Conservation (phyloP, 306 rosid genomes). For the Medicago lupulina region DNA sequence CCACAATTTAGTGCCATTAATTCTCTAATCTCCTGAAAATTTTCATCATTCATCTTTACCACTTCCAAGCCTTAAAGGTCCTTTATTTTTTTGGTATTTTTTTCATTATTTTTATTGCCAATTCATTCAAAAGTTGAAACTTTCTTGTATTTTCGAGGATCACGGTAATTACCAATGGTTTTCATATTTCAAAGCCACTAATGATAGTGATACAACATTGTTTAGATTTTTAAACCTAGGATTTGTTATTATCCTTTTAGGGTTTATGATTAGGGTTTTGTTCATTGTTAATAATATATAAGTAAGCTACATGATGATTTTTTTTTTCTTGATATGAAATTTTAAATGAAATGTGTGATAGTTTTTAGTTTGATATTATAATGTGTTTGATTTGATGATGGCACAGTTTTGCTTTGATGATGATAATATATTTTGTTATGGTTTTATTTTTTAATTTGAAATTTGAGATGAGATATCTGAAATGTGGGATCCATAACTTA, state of each 20-base stretch:
- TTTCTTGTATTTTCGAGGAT: conserved; percentile 39
- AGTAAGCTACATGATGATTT: conserved; percentile 39
- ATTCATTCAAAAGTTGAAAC: conserved; percentile 32
- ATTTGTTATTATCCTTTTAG: background rate
- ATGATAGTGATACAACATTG: background rate
- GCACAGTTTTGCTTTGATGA: too few relatives aligned
- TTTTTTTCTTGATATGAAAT: background rate
- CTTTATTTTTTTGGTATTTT: background rate
- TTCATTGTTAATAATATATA: conserved; percentile 28
- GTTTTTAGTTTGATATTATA: conserved; percentile 24
- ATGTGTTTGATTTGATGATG: background rate
- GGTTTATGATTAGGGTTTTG: conserved; percentile 42
- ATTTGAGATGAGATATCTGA: conserved; percentile 7
- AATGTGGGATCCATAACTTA: conserved; percentile 14
- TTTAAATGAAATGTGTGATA: conserved; percentile 9
- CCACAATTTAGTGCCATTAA: conserved; percentile 16
- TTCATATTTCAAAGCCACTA: background rate
- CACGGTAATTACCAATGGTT: conserved; percentile 43
- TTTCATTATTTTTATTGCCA: conserved; percentile 31
- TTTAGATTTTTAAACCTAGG: background rate
- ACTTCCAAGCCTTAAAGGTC: conserved; percentile 1
- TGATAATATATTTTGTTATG: background rate
- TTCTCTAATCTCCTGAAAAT: conserved; percentile 2
- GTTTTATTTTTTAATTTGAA: background rate
- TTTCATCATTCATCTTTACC: background rate